Base-by-base conservation (phyloP, 345 rosid genomes). In the Gynandropsis gynandra region DNA sequence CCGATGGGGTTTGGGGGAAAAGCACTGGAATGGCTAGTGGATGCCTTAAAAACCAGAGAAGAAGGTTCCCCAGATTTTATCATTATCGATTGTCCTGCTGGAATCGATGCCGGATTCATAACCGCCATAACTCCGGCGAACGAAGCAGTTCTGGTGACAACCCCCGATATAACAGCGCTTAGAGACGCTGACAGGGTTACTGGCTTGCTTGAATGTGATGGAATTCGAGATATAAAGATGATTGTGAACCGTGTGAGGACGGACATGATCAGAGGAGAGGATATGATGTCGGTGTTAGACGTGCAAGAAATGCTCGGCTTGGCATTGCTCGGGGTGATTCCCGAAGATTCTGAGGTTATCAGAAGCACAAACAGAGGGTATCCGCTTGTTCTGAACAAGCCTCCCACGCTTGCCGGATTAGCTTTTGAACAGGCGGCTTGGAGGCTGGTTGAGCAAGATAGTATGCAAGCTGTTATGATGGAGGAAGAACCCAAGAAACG, bases 401-500 rank as follows among this genome's bases (percentile, higher is more conserved):
- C 98, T 0, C 98, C 96, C 0, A 84, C 98, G 6, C 64, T 90
- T 71, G 98, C 95, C 2, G 98, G 96, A 14, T 54, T 90, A 80
- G 96, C 98, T 0, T 84, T 90, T 7, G 96, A 90, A 79, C 98
- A 90, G 74, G 96, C 98, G 3, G 98, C 96, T 3, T 90, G 98
- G 98, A 79, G 98, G 65, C 87, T 90, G 20, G 96, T 90, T 11
- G 95, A 90, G 77, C 95, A 84, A 74, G 96, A 90, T 66, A 87
- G 85, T 37, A 90, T 90, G 98, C 73, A 79, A 68, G 96, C 98
- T 65, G 98, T 90, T 39, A 77, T 90, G 95, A 56, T 84, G 19
- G 96, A 90, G 74, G 96, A 87, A 58, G 92, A 84, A 70, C 98
- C 98, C 5, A 87, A 90, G 74, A 87, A 74, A 53, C 80, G 81